A percentile compares a stretch with the other conserved stretches of the same genome.
phyloP scores from a whole-genome alignment of 495 filamentous ascomycete genomes.

The Aspergillus campestris region DNA sequence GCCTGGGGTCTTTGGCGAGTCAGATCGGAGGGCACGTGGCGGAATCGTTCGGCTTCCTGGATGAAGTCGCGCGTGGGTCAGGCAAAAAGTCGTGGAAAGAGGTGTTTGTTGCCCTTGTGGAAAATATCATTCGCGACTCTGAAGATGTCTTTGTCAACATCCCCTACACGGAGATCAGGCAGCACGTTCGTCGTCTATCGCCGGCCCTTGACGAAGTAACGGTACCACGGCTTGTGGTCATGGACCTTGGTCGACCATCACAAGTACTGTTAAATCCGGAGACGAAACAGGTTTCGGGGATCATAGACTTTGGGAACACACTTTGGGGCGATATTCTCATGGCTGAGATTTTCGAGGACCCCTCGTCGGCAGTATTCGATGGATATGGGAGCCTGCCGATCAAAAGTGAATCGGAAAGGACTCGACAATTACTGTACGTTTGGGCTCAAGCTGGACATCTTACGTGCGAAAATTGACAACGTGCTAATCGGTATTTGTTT shows the following conservation, averaged over 20 bases:
- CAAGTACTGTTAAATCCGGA: slow-evolving; percentile 51
- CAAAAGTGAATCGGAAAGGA: slow-evolving; percentile 14
- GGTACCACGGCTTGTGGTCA: slow-evolving; percentile 47
- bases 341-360: slow-evolving; percentile 35
- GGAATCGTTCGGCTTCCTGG: slow-evolving; percentile 41
- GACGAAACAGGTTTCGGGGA: slow-evolving; percentile 35
- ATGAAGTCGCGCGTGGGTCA: slow-evolving; percentile 35
- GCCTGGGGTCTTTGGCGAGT: slow-evolving; percentile 25
- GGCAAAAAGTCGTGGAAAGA: slow-evolving; percentile 53
- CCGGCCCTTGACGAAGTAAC: slow-evolving; percentile 47
- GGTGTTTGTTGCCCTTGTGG: slow-evolving; percentile 52
- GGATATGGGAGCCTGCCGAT: slow-evolving; percentile 26
- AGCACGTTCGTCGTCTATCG: slow-evolving; percentile 38
- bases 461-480: background rate
- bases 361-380: slow-evolving; percentile 27
- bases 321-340: slow-evolving; percentile 43
- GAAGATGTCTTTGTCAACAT: slow-evolving; percentile 62
- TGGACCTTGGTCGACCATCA: slow-evolving; percentile 45
- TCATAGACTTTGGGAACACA: slow-evolving; percentile 38
- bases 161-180: slow-evolving; percentile 56
- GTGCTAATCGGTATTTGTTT: background rate
- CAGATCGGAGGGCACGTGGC: slow-evolving; percentile 33
- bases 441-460: background rate
- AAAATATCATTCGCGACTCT: slow-evolving; percentile 55
- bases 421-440: slow-evolving; percentile 31